A percentile compares a stretch with the other conserved stretches of the same genome.
Evolutionary conservation across 2,329 filamentous ascomycete genomes (phyloP).

Genomic region (Monosporascus ibericus): DNA sequence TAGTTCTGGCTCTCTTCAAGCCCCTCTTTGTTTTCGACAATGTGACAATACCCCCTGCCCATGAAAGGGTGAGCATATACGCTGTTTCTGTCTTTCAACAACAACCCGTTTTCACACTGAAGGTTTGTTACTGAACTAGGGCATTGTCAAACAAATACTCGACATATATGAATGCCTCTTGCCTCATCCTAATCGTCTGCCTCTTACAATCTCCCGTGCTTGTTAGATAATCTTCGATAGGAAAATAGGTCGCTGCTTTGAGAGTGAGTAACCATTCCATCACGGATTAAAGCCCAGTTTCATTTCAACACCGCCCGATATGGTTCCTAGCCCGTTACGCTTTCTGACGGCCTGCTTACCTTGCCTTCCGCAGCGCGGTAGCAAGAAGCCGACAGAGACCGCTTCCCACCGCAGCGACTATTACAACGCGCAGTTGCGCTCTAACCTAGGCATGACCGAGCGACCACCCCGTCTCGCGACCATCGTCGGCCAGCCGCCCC

Average conservation of each 20-base stretch:
- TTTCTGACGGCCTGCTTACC: constrained; percentile 6
- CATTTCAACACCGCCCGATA: neutral
- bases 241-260: constrained; percentile 4
- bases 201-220: neutral
- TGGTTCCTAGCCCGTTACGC: neutral
- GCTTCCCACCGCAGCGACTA: neutral
- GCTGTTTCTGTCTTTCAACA: neutral
- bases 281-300: neutral
- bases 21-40: too few species aligned
- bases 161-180: neutral
- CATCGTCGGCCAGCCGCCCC: neutral
- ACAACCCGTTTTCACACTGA: neutral
- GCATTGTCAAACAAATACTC: neutral
- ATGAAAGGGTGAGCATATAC: neutral
- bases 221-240: neutral
- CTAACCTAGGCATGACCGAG: constrained; percentile 8
- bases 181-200: neutral
- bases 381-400: neutral
- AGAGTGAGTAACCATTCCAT: constrained; percentile 11
- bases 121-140: neutral
- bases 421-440: constrained; percentile 12
- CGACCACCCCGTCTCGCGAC: constrained; percentile 4
- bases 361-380: constrained; percentile 6
- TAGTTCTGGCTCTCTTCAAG: too few species aligned
- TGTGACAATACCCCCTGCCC: constrained; percentile 2